These are phyloP conservation scores for Cladosporium sp. DNA, from an alignment of 2,329 filamentous ascomycete genomes.

Conservation along the genomic window DNA sequence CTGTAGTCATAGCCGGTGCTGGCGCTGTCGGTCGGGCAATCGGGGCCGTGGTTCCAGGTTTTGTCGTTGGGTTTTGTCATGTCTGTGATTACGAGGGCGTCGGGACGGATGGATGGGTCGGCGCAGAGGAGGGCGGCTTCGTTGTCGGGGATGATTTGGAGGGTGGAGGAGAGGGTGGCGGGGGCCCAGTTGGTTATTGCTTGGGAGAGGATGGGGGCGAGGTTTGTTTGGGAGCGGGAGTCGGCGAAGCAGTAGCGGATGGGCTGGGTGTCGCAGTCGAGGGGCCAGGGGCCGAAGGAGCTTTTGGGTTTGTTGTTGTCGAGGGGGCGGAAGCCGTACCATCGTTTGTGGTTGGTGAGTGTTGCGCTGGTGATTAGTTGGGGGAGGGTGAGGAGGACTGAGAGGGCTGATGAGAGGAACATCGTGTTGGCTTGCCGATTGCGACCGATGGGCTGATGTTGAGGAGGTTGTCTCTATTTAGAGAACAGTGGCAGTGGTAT, in stretches of 20 bases:
- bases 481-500: neutral
- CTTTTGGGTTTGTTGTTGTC: constrained; percentile 7
- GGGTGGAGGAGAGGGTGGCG: constrained; percentile 20
- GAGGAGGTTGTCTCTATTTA: neutral
- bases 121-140: constrained; percentile 16
- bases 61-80: constrained; percentile 23
- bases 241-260: constrained; percentile 28
- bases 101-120: neutral
- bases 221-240: constrained; percentile 22
- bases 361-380: neutral
- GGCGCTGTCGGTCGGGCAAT: constrained; percentile 21
- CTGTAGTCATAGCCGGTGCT: constrained; percentile 23
- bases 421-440: neutral
- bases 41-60: constrained; percentile 17
- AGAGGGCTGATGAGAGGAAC: neutral
- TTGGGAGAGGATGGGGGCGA: constrained; percentile 21
- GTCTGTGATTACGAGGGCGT: constrained; percentile 26
- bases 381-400: neutral
- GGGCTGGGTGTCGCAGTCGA: constrained; percentile 20
- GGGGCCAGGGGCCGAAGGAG: constrained; percentile 25
- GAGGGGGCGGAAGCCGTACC: constrained; percentile 20
- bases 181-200: constrained; percentile 24
- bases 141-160: constrained; percentile 23
- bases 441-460: neutral
- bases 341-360: constrained; percentile 15